Percentiles rank a stretch among this genome's conserved stretches.
Conservation (phyloP, 805 yeast species). For the Lachancea cidri region DNA sequence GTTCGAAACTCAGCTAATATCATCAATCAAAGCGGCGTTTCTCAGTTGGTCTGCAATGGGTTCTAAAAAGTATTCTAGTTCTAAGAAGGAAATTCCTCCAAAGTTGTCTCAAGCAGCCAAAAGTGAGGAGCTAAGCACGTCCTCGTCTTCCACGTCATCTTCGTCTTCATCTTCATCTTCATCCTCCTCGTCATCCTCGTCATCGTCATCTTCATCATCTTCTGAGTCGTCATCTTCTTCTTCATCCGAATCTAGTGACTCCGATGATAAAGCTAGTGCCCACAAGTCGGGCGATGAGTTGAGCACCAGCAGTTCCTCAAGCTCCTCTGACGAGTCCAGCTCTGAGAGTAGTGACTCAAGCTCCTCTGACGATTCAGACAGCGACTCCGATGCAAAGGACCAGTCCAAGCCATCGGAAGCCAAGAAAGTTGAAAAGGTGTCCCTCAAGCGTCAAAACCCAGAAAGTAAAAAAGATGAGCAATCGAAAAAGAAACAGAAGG, state of each 20-base stretch:
- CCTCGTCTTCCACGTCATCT: conserved; percentile 5
- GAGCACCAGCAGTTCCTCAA: conserved; percentile 8
- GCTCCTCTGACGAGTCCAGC: conserved; percentile 9
- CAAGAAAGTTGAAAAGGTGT: neutral
- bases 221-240: conserved; percentile 10
- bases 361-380: conserved; percentile 5
- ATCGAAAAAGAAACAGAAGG: neutral
- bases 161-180: conserved; percentile 1
- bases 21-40: neutral
- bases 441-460: conserved; percentile 1
- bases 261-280: neutral
- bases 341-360: conserved; percentile 7
- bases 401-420: conserved; percentile 12
- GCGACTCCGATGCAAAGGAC: conserved; percentile 13
- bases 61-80: conserved; percentile 11
- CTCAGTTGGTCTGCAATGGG: conserved; percentile 10
- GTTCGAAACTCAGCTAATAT: neutral
- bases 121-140: conserved; percentile 16
- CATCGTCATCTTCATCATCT: conserved; percentile 32
- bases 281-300: conserved; percentile 1
- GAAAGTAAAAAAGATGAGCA: neutral
- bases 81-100: conserved; percentile 21
- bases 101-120: conserved; percentile 24
- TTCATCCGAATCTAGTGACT: conserved; percentile 11
- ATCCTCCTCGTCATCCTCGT: conserved; percentile 5